Percentiles rank a stretch among this genome's conserved stretches.
Evolutionary conservation across 2,329 filamentous ascomycete genomes (phyloP).

Genomic region (Fusarium vanettenii): DNA sequence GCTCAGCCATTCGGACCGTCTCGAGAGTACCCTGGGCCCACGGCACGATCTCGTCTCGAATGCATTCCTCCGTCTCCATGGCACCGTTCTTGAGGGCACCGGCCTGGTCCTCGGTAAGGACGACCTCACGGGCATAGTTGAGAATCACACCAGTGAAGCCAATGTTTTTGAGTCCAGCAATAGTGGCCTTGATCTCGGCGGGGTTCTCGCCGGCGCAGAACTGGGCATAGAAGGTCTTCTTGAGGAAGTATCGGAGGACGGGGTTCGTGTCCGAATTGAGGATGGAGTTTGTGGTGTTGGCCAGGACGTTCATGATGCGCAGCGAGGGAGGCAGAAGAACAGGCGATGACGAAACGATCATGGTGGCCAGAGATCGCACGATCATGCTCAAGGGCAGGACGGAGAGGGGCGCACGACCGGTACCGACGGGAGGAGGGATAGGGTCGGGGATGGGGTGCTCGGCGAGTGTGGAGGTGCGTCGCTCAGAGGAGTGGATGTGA

Average conservation of each 20-base stretch:
- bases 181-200: slow-evolving; percentile 73
- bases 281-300: slow-evolving; percentile 73
- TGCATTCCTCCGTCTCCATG: slow-evolving; percentile 59
- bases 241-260: slow-evolving; percentile 75
- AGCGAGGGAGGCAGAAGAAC: slow-evolving; percentile 78
- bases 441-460: slow-evolving; percentile 48
- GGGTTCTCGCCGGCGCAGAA: slow-evolving; percentile 88
- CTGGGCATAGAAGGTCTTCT: slow-evolving; percentile 88
- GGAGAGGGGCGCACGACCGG: slow-evolving; percentile 64
- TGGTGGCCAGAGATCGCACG: slow-evolving; percentile 76
- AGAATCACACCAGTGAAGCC: slow-evolving; percentile 88
- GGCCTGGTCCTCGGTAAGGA: slow-evolving; percentile 69
- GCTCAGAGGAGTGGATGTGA: slow-evolving; percentile 52
- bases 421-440: slow-evolving; percentile 40
- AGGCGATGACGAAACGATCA: slow-evolving; percentile 76
- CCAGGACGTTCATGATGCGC: slow-evolving; percentile 73
- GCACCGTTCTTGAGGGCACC: slow-evolving; percentile 58
- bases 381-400: slow-evolving; percentile 75
- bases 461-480: slow-evolving; percentile 50
- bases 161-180: slow-evolving; percentile 74
- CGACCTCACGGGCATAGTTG: slow-evolving; percentile 85
- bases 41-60: slow-evolving; percentile 70
- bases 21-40: slow-evolving; percentile 82
- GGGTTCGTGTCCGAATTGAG: slow-evolving; percentile 82
- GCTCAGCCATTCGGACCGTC: slow-evolving; percentile 75